Evolutionary conservation across 163 green algal genomes (phyloP), one percentile per base, ranked within the genome.

Genomic region (Chlorella variabilis): DNA sequence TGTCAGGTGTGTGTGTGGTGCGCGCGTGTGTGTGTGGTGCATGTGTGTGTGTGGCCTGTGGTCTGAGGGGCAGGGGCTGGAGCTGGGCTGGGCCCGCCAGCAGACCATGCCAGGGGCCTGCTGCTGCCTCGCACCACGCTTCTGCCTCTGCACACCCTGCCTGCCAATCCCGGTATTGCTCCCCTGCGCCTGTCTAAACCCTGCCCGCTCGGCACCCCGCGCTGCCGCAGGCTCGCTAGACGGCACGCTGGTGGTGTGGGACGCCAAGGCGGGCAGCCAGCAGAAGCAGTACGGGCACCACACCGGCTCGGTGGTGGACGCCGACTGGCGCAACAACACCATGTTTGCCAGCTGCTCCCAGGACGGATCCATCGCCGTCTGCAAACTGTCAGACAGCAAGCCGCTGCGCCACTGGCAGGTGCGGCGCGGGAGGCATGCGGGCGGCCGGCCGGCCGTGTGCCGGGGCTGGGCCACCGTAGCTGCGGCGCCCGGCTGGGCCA

Each of bases 171-270:
- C n/a, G n/a, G n/a, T n/a, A n/a, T n/a, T n/a, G n/a, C n/a, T n/a
- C n/a, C n/a, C n/a, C n/a, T n/a, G n/a, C n/a, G n/a, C n/a, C n/a
- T n/a, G n/a, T n/a, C n/a, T n/a, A n/a, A n/a, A n/a, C n/a, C n/a
- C n/a, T n/a, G n/a, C n/a, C n/a, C n/a, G n/a, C n/a, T n/a, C n/a
- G n/a, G n/a, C n/a, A n/a, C n/a, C n/a, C n/a, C n/a, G n/a, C n/a
- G n/a, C n/a, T n/a, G n/a, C n/a, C n/a, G 36, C 73, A 80, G 93
- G 93, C 62, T 94, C 88, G 34, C 92, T 98, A 39, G 96, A 99
- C 88, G 95, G 95, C 77, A 96, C 87, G 0, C 90, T 92, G 8
- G 92, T 97, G 34, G 90, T 98, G 36, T 98, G 94, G 95, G 93
- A 98, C 27, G 65, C 45, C 33, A 63, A 67, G 67, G 65, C 58